A percentile compares a stretch with the other conserved stretches of the same genome.
These are phyloP conservation scores for Psilocybe subaeruginosa DNA, from an alignment of 768 basidiomycete genomes.

Conservation along the genomic window DNA sequence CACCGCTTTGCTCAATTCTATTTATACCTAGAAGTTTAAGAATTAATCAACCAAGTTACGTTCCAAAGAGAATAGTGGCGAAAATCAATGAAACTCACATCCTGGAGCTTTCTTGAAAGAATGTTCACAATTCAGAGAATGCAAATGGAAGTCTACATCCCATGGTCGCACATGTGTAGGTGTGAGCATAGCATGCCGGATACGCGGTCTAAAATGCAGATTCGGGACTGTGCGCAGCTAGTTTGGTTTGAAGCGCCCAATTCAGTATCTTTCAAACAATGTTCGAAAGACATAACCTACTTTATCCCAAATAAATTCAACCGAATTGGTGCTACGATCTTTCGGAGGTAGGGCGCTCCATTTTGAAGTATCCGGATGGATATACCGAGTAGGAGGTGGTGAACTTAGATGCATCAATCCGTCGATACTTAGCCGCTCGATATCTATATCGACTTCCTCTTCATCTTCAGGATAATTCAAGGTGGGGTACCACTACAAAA, in stretches of 20 bases:
- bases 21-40: conserved; percentile 41
- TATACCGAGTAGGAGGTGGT: neutral
- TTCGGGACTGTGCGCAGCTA: conserved; percentile 11
- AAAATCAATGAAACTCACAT: conserved; percentile 31
- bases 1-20: conserved; percentile 49
- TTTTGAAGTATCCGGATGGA: conserved; percentile 17
- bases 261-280: neutral
- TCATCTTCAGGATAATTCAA: conserved; percentile 7
- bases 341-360: neutral
- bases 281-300: conserved; percentile 3
- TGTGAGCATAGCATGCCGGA: neutral
- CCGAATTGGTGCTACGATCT: neutral
- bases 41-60: neutral
- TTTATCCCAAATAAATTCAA: conserved; percentile 19
- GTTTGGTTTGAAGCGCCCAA: neutral
- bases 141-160: conserved; percentile 20
- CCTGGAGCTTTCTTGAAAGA: conserved; percentile 49
- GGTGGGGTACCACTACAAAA: neutral
- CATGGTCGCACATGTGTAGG: conserved; percentile 15
- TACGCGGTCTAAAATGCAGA: conserved; percentile 15
- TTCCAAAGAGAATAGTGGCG: neutral
- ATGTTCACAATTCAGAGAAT: conserved; percentile 20
- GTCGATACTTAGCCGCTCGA: conserved; percentile 10
- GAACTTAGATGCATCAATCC: neutral
- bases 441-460: neutral